Conservation (phyloP, 805 yeast genomes). For the Groenewaldozyma tartarivorans region DNA sequence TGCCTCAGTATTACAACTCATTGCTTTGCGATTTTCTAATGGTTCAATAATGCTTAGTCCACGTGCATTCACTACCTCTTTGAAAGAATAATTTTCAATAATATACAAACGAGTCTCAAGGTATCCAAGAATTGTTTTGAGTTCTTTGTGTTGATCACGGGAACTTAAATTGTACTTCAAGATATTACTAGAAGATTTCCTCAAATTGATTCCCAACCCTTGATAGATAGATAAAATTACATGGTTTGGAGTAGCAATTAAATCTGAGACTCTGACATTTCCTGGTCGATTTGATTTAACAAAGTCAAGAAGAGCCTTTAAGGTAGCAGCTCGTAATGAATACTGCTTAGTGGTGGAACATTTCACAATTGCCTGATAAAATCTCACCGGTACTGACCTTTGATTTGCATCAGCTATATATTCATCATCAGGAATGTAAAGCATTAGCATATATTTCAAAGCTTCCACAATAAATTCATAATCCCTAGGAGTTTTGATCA, state of each 20-base stretch:
- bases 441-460: neutral
- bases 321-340: conserved; percentile 8
- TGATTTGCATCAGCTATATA: neutral
- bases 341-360: conserved; percentile 11
- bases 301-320: conserved; percentile 10
- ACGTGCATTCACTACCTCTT: conserved; percentile 16
- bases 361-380: conserved; percentile 6
- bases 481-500: neutral
- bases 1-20: conserved; percentile 39
- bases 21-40: conserved; percentile 22
- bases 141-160: conserved; percentile 7
- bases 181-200: conserved; percentile 32
- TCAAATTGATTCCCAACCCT: conserved; percentile 24
- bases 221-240: conserved; percentile 11
- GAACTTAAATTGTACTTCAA: conserved; percentile 30
- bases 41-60: conserved; percentile 21
- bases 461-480: neutral
- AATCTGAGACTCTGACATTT: conserved; percentile 1
- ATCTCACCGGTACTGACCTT: no score
- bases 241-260: conserved; percentile 6
- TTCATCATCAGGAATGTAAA: neutral
- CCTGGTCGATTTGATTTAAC: conserved; percentile 2
- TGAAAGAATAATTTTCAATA: conserved; percentile 21
- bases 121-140: conserved; percentile 23
- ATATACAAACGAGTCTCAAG: conserved; percentile 31